Base-by-base conservation (phyloP, 2,329 filamentous ascomycete genomes). In the Pseudocercospora pini-densiflorae region DNA sequence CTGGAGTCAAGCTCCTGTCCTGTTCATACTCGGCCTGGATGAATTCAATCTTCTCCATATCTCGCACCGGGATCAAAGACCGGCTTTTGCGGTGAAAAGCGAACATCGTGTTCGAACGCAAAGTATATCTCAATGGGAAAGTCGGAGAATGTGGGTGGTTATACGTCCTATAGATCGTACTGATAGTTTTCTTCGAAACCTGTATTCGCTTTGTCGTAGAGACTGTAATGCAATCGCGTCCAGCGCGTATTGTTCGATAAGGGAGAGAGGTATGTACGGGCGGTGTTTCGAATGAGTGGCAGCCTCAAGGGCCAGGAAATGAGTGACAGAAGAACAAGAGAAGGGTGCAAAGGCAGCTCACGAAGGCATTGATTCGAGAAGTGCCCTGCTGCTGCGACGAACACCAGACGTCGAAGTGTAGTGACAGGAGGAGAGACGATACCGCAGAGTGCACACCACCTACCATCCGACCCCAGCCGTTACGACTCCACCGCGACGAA, bases 81-180 rank as follows among this genome's bases (percentile, higher is more conserved):
- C 81, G 76, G 63, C 75, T 79, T 59, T 80, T 76, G 67, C 75
- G 75, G 72, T 82, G 80, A 69, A 81, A 81, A 24, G 79, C 79
- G 70, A 82, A 77, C 81, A 82, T 82, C 14, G 65, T 78, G 70
- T 27, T 45, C 61, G 51, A 29, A n/a, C 12, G 45, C 43, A 27
- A 19, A n/a, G 55, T 59, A 40, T 40, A 14, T 43, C n/a, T 59
- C n/a, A 59, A 16, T 23, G 40, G 16, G 40, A 43, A 43, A 19
- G 16, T 43, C 14, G 40, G 8, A 19, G 40, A 5, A 19, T 43
- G 40, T 40, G 1, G 14, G 36, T 40, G 2, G 5, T 2, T 40
- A 14, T 40, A 40, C 6, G 36, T 5, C 14, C 4, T 40, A 6
- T 16, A 40, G 14, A 14, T 36, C 33, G 33, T 36, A 36, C 10